Evolutionary conservation across 164 flowering plant genomes (phyloP), one percentile per base, ranked within the genome.

Genomic region (Cinnamomum micranthum): DNA sequence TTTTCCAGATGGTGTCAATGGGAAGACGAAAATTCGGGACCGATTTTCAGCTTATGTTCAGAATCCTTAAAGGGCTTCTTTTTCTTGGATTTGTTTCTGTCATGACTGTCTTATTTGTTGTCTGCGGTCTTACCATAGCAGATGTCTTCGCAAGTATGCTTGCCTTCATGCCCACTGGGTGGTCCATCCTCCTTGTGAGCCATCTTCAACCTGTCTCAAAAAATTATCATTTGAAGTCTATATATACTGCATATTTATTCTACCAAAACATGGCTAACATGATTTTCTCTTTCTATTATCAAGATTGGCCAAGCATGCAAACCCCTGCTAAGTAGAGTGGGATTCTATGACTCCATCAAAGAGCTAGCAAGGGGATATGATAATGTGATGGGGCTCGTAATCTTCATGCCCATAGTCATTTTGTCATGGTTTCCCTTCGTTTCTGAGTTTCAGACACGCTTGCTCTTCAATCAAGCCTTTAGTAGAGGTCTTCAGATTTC

Each of bases 391-490:
- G 98, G 97, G 52, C 58, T 94, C 41, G 0, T 94, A 11, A 77
- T 96, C 62, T 92, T 92, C 89, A 84, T 79, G 88, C 99, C 99
- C 15, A 83, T 89, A 23, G 99, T 89, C 51, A 78, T 94, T 50
- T 65, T 94, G 24, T 92, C 99, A 59, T 96, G 98, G 99, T 96
- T 96, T 81, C 97, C 97, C 0, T 96, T 96, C 50, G 90, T 96
- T 2, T 88, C 97, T 0, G 98, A 96, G 80, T 92, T 96, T 83
- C 99, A 96, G 77, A 89, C 97, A 0, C 88, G 98, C 17, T 79
- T 96, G 73, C 94, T 96, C 78, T 96, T 96, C 84, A 96, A 96
- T 76, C 98, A 94, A 81, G 97, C 99, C n/a, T 96, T 96, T 79
- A 94, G 99, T 71, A 86, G 35, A 31, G 99, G 99, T 72, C 93